These are phyloP conservation scores for Penicillium freii DNA, from an alignment of 2,329 filamentous ascomycete genomes.

Conservation along the genomic window DNA sequence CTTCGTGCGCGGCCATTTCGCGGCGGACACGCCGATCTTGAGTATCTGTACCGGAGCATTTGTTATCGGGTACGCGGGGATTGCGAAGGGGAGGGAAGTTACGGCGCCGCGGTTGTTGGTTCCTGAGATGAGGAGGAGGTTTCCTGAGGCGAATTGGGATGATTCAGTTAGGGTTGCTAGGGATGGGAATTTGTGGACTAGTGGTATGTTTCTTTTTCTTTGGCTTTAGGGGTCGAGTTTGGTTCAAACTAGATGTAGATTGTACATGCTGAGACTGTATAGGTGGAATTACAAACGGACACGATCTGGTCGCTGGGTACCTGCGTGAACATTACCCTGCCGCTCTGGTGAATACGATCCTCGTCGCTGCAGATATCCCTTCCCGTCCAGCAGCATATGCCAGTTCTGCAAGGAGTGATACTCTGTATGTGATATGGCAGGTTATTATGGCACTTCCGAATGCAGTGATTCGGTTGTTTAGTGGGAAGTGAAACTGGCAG, in stretches of 20 bases:
- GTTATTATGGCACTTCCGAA: slow-evolving; percentile 17
- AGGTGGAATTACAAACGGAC: slow-evolving; percentile 31
- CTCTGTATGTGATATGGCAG: slow-evolving; percentile 19
- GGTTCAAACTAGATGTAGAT: background rate
- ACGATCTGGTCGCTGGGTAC: slow-evolving; percentile 27
- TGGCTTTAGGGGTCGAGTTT: too few relatives aligned
- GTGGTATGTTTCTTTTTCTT: slow-evolving; percentile 14
- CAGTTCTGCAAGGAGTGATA: slow-evolving; percentile 8
- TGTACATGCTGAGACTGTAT: background rate
- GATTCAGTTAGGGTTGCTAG: slow-evolving; percentile 16
- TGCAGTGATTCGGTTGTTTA: slow-evolving; percentile 5
- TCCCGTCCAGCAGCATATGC: slow-evolving; percentile 29
- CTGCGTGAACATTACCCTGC: slow-evolving; percentile 21
- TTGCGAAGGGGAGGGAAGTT: slow-evolving; percentile 18
- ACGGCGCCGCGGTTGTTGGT: slow-evolving; percentile 28
- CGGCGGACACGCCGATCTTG: slow-evolving; percentile 25
- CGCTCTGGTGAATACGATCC: slow-evolving; percentile 34
- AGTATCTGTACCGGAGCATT: slow-evolving; percentile 28
- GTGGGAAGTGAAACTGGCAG: background rate
- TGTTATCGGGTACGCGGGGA: slow-evolving; percentile 25
- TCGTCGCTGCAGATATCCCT: slow-evolving; percentile 36
- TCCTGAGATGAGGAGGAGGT: slow-evolving; percentile 21
- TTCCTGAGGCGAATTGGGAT: slow-evolving; percentile 28
- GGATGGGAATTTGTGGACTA: slow-evolving; percentile 29
- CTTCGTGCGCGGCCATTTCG: slow-evolving; percentile 36